Evolutionary conservation across 768 basidiomycete genomes (phyloP), one percentile per base, ranked within the genome.

Genomic region (Guyanaporus albipodus): DNA sequence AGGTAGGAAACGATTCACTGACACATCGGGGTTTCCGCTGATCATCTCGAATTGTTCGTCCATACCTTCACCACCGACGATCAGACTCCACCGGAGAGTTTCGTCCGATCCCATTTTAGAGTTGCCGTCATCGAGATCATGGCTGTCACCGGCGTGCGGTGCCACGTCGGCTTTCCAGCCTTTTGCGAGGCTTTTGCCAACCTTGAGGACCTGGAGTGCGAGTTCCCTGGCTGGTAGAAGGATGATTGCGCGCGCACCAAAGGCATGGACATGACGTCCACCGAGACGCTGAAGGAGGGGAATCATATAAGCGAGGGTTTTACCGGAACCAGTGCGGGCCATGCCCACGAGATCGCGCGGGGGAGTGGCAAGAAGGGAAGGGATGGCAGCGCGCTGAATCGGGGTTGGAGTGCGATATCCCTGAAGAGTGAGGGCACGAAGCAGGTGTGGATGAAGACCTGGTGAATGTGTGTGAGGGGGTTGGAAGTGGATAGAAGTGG

Each of bases 31-130:
- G 60, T 95, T 95, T 59, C 77, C 85, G 7, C 90, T 83, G 59
- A 99, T 90, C 81, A 87, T 86, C 64, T 94, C 87, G 54, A 97
- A 99, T 64, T 99, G 96, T 59, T 93, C 91, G 53, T 98, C 92
- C 69, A 99, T 58, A 28, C 87, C 83, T 64, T 98, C 96, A 39
- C 96, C 96, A 54, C 96, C 96, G 14, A 99, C 94, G 33, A 98
- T 75, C 38, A 99, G 73, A 46, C 92, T 88, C 96, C 96, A 99
- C 41, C 92, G 73, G 38, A 97, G 64, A 34, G 68, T 69, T 63
- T 85, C 75, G 8, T 80, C 73, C 59, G 78, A 81, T 18, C 41
- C 44, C 19, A 42, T 32, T 46, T 74, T 77, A 3, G 72, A 71
- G 45, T 73, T 73, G n/a, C 77, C 77, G 5, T 68, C 67, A 7